These are phyloP conservation scores for Platanus orientalis DNA, from an alignment of 164 flowering plant species.

Conservation along the genomic window DNA sequence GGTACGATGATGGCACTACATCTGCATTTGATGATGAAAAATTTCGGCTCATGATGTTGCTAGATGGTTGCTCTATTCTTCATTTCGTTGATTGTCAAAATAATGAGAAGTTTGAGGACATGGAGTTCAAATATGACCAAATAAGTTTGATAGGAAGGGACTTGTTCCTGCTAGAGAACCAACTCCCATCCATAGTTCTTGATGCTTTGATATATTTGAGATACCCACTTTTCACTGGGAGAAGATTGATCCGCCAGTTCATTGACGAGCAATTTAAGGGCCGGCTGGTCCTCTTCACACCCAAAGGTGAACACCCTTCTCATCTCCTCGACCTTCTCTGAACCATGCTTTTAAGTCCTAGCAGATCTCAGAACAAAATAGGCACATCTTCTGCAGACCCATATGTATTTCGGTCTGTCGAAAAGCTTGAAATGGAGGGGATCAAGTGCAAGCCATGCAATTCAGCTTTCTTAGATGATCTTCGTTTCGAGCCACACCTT, in stretches of 20 bases:
- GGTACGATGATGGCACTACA: too few relatives aligned
- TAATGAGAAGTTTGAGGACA: background rate
- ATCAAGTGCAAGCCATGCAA: slow-evolving; percentile 3
- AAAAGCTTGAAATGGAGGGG: slow-evolving; percentile 17
- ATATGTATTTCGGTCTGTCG: slow-evolving; percentile 7
- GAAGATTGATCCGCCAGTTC: background rate
- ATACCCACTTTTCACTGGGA: background rate
- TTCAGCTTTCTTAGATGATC: background rate
- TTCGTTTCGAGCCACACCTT: background rate
- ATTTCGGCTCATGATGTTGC: slow-evolving; percentile 12
- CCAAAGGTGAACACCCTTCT: background rate
- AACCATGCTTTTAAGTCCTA: background rate
- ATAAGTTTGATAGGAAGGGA: background rate
- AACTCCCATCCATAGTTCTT: slow-evolving; percentile 15
- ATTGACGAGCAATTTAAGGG: background rate
- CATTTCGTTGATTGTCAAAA: background rate
- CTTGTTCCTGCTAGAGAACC: slow-evolving; percentile 22
- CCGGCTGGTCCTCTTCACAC: too few relatives aligned
- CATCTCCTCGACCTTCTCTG: slow-evolving; percentile 11
- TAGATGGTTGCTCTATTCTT: slow-evolving; percentile 15
- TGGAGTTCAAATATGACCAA: too few relatives aligned
- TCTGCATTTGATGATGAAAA: too few relatives aligned
- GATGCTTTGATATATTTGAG: background rate
- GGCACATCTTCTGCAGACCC: too few relatives aligned
- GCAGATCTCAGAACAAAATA: background rate